phyloP scores from a whole-genome alignment of 2,329 filamentous ascomycete species.

The Sporothrix variecibatus region DNA sequence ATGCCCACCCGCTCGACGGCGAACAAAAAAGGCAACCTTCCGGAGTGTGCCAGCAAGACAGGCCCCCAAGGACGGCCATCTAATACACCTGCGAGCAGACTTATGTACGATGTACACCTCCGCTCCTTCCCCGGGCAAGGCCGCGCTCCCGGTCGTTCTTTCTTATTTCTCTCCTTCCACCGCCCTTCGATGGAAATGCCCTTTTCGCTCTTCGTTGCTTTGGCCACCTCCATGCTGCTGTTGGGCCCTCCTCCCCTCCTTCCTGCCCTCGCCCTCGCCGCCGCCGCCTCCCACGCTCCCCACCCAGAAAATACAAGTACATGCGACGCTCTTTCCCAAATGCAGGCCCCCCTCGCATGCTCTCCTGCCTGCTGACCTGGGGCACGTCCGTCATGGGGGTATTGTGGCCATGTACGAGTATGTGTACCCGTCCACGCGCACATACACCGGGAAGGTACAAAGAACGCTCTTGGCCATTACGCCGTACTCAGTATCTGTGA shows the following conservation, averaged over 20 bases:
- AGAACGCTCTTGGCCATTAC: background rate
- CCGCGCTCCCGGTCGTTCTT: slow-evolving; percentile 21
- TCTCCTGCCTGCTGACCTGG: slow-evolving; percentile 16
- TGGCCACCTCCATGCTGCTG: background rate
- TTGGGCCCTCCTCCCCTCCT: background rate
- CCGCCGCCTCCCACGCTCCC: slow-evolving; percentile 6
- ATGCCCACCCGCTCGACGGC: background rate
- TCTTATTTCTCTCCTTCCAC: slow-evolving; percentile 20
- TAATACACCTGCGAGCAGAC: background rate
- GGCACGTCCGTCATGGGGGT: background rate
- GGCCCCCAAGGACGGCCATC: background rate
- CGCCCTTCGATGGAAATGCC: slow-evolving; percentile 27
- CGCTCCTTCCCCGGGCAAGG: slow-evolving; percentile 16
- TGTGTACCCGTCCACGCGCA: background rate
- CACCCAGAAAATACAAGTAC: background rate
- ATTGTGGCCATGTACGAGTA: background rate
- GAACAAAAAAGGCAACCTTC: background rate
- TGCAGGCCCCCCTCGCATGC: slow-evolving; percentile 20
- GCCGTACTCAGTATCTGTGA: no score
- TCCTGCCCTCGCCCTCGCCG: background rate
- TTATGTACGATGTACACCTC: no score
- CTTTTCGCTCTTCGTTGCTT: slow-evolving; percentile 7
- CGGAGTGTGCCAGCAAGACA: background rate
- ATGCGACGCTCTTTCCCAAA: slow-evolving; percentile 14
- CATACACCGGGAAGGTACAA: background rate